Percentiles rank a stretch among this genome's conserved stretches.
These are phyloP conservation scores for Hemisphaericaspora lyxosophila DNA, from an alignment of 1,139 yeast species.

Conservation along the genomic window DNA sequence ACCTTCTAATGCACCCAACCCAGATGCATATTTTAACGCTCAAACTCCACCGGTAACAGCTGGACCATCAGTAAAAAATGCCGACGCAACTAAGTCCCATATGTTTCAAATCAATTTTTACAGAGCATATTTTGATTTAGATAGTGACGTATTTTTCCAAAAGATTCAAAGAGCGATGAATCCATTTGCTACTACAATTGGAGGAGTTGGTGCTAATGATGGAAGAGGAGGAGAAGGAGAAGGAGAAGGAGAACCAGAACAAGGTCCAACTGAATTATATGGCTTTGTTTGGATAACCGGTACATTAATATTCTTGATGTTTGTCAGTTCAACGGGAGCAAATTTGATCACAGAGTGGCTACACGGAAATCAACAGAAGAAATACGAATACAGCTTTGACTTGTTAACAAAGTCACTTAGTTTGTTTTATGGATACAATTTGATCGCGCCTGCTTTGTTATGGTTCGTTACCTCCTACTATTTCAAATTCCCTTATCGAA, in stretches of 20 bases:
- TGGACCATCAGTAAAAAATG: slow-evolving; percentile 15
- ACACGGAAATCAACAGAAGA: slow-evolving; percentile 34
- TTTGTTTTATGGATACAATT: slow-evolving; percentile 70
- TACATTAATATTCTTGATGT: slow-evolving; percentile 68
- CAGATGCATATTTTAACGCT: slow-evolving; percentile 3
- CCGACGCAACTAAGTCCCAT: slow-evolving; percentile 31
- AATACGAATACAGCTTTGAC: slow-evolving; percentile 59
- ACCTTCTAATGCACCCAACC: slow-evolving; percentile 3
- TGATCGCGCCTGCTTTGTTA: slow-evolving; percentile 56
- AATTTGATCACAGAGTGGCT: slow-evolving; percentile 48
- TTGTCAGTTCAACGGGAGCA: slow-evolving; percentile 66
- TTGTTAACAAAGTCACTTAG: slow-evolving; percentile 65
- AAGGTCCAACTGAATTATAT: slow-evolving; percentile 60
- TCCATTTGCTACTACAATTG: slow-evolving; percentile 35
- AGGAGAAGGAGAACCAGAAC: slow-evolving; percentile 28
- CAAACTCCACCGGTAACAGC: slow-evolving; percentile 13
- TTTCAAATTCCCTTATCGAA: slow-evolving; percentile 41
- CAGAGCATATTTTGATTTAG: slow-evolving; percentile 61
- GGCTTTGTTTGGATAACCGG: slow-evolving; percentile 88
- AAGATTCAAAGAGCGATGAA: slow-evolving; percentile 46
- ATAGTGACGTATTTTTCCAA: slow-evolving; percentile 55
- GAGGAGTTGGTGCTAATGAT: slow-evolving; percentile 18
- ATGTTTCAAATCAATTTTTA: slow-evolving; percentile 58
- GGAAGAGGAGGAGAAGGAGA: too few species aligned
- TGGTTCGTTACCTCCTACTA: slow-evolving; percentile 48